Evolutionary conservation across 371 early-diverging fungal genomes (phyloP), one percentile per base, ranked within the genome.

Genomic region (Actinomucor elegans): DNA sequence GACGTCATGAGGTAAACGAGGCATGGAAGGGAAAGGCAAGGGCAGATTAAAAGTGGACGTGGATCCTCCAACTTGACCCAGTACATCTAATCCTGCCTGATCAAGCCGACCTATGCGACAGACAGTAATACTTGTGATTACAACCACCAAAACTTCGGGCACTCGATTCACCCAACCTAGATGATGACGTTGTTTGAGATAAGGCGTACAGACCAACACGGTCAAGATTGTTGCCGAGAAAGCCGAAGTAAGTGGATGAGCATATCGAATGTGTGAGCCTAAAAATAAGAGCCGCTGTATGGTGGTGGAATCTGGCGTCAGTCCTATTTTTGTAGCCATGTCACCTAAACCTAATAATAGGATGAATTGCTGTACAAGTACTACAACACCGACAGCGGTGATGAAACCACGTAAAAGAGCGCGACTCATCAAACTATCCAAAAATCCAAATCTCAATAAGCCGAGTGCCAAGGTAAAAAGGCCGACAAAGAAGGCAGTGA

Each of bases 331-430:
- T 5, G 47, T 56, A 3, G 73, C 69, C 20, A 67, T 27, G 14
- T 60, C 63, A 10, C 70, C 61, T 47, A 87, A 71, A 1, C 94
- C 93, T 27, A 93, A 76, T 48, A 94, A 71, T 5, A 80, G 70
- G 15, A 86, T 81, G 7, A 77, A 66, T 75, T 93, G 92, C 49
- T 93, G 91, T 23, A 94, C 83, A 41, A 91, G 71, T 15, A 96
- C 86, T 0, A 93, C 91, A 4, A 88, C 65, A 0, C 91, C 96
- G 0, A 94, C 92, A 5, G 92, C 96, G 15, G 89, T 84, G 41
- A 95, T 88, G 58, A 96, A 96, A 2, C 96, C 96, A 21, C 94
- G 84, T 43, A 96, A 61, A 20, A 94, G 65, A 4, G 94, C 88
- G 42, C 91, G 86, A 4, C 93, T 92, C 52, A 96, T 81, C 26